These are phyloP conservation scores for Carnegiea gigantea DNA, from an alignment of 179 eudicot species.

Conservation along the genomic window DNA sequence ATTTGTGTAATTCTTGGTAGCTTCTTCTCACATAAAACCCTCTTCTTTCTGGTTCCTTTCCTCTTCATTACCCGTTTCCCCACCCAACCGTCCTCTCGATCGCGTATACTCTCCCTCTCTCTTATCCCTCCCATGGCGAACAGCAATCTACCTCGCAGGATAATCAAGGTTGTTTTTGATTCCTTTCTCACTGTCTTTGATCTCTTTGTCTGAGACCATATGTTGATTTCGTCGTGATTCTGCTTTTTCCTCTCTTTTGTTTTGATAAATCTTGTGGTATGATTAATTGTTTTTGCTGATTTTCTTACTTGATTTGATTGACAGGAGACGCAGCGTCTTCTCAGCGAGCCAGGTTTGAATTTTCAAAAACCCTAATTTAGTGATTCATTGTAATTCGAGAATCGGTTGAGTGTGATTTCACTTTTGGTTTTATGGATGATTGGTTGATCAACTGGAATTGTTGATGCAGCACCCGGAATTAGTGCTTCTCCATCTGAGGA, in stretches of 20 bases:
- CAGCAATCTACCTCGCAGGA: conserved; percentile 87
- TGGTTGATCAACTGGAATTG: conserved; percentile 6
- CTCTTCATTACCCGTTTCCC: not conserved
- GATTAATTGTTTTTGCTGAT: not conserved
- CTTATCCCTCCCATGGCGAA: conserved; percentile 54
- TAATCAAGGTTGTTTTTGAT: conserved; percentile 62
- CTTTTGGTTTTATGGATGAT: not conserved
- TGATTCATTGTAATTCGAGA: not conserved
- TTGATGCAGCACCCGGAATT: conserved; percentile 83
- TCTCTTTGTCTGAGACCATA: conserved; percentile 4
- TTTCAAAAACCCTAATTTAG: not conserved
- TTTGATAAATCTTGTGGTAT: not conserved
- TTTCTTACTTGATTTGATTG: conserved; percentile 6
- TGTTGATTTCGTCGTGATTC: not conserved
- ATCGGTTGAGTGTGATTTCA: not conserved
- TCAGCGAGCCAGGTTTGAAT: conserved; percentile 75
- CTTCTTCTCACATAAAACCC: not conserved
- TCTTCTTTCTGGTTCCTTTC: not conserved
- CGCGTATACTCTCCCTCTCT: conserved; percentile 6
- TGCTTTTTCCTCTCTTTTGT: not conserved
- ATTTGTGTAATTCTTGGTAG: too few relatives aligned
- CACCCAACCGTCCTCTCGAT: not conserved
- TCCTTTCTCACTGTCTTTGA: conserved; percentile 17
- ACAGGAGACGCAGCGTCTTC: conserved; percentile 96
- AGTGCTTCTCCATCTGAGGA: conserved; percentile 98